Base-by-base conservation (phyloP, 192 early-diverging fungal species). In the Backusella parvicylindrica region DNA sequence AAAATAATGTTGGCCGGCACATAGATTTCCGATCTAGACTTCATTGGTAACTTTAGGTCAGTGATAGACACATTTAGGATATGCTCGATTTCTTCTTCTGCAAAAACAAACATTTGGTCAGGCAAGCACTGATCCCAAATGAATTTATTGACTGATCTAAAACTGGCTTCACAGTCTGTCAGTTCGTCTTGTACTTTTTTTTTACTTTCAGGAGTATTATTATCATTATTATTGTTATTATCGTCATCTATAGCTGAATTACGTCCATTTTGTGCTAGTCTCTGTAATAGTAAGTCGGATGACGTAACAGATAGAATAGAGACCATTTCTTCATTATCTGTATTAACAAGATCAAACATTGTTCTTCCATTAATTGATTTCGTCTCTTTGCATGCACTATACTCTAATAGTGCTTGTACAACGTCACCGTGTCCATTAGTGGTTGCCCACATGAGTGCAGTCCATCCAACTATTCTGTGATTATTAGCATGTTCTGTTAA, bases 61-160 rank as follows among this genome's bases (percentile, higher is more conserved):
- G 82, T 86, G 71, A 98, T 87, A 12, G 91, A 86, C 0, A 88
- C 87, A 65, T 92, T 81, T 33, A 98, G 87, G 60, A 97, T 92
- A 72, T 87, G 86, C 12, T 88, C 86, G 56, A 95, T 82, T 5
- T 89, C 89, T 32, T 89, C 85, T 67, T 85, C 86, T 66, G 92
- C 91, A 80, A 97, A 95, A 12, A 97, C 96, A 85, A 95, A 92
- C 97, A 99, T 99, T 79, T 99, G 95, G 83, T 96, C 93, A 12
- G 90, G 90, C 75, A 88, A 83, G 81, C 95, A 94, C 16, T 79
- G 84, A 63, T 92, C 88, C 95, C 95, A 99, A 30, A 63, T 68
- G 36, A 81, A 81, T 31, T 76, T 70, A 92, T 87, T 81, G 95
- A 97, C 43, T 16, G 77, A 78, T 41, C 66, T 33, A 12, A 72